Base-by-base conservation (phyloP, 768 basidiomycete genomes). In the Psilocybe tampanensis region DNA sequence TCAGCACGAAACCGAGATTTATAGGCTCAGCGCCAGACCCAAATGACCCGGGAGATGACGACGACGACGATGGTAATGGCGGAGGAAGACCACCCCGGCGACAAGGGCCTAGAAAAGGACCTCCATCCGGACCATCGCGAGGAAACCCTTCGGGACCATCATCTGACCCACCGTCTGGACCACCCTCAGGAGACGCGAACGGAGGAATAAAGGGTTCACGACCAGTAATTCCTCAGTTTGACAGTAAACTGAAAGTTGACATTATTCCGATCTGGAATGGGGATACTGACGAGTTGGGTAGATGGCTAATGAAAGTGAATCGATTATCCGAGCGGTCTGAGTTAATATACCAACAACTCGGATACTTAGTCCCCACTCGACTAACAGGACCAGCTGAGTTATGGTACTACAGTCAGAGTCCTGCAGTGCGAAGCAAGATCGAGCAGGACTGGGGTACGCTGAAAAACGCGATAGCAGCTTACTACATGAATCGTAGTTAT, bases 401-500 rank as follows among this genome's bases (percentile, higher is more conserved):
- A 22, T 47, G 22, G 22, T 47, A 47, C 22, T 47, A 47, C 44
- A 47, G 44, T 17, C 44, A 47, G 24, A 47, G 18, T 47, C 7
- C 21, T 5, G 21, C 13, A 33, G 13, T 17, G n/a, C 2, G 60
- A 2, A 6, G 9, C 18, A 24, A 47, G 1, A 61, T 66, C 15
- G 66, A 72, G 23, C 0, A 48, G 9, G 56, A 72, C 42, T 75
- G 72, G 74, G 60, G 62, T 17, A 63, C 66, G 0, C 34, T 75
- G 24, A 41, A 61, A 11, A 53, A 52, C 0, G 66, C 53, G 1
- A 72, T 74, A 7, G 48, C 54, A 2, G 55, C 47, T 0, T 73
- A 71, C 47, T 74, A 59, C 55, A 70, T 74, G 72, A 73, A 72
- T 49, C 45, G 70, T 1, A 48, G 55, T 6, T 73, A 66, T 63